Base-by-base conservation (phyloP, 2,329 filamentous ascomycete species). In the Fusarium incarnatum region DNA sequence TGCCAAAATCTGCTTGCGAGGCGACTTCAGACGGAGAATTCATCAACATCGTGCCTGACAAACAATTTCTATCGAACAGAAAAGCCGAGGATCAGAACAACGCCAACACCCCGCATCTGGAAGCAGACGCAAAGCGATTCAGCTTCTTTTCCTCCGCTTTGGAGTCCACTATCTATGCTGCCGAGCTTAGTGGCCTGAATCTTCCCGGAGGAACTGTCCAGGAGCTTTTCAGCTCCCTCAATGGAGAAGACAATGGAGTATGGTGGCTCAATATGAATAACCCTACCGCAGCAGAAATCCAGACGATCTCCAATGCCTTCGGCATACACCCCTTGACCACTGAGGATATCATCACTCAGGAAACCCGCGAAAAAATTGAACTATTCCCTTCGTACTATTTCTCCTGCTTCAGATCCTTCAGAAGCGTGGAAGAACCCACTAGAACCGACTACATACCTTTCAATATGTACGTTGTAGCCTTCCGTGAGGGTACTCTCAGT, bases 351-450 rank as follows among this genome's bases (percentile, higher is more conserved):
- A 91, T 91, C 65, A 97, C 93, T 0, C 94, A 98, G 78, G 96
- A 99, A 81, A 92, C 94, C 11, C 94, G 96, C 45, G 96, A 99
- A 83, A 99, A 99, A 84, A 97, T 99, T 59, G 96, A 99, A 81
- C 86, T 99, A 20, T 99, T 99, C 82, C 92, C 93, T 23, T 94
- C 94, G 41, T 99, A 99, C 83, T 99, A 99, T 82, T 98, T 99
- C 79, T 93, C 97, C 52, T 97, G 93, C 79, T 99, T 98, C 87
- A 90, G 95, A 55, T 97, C 94, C 3, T 99, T 98, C 83, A 92
- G 89, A 74, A 82, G 87, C 11, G 91, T 94, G 56, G 85, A 93
- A 69, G 92, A 97, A 73, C 91, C 93, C 73, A 87, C 90, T 34
- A 90, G 91, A 50, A 89, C 92, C 61, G 97, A 97, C 77, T 92